Evolutionary conservation across 306 rosid genomes (phyloP), one percentile per base, ranked within the genome.

Genomic region (Mimosa pudica): DNA sequence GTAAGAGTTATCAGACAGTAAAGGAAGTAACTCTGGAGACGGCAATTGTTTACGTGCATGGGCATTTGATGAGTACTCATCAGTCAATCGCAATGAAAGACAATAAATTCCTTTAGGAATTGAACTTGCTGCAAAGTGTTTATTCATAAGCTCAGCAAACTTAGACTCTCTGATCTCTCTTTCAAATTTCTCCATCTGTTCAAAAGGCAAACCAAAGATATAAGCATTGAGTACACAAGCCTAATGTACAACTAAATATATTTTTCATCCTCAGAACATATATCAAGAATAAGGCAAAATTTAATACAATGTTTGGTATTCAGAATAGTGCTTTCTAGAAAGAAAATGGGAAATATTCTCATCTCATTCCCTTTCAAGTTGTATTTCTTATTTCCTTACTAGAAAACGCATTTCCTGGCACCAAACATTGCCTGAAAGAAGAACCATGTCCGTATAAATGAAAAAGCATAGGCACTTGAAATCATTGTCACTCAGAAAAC

Each of bases 51-150:
- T 96, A 54, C 99, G 97, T 10, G 99, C 98, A 80, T 91, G 97
- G 52, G 99, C 99, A 86, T 96, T 96, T 46, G 99, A 96, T 1
- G 99, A 93, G 82, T 96, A 96, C 87, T 96, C 99, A 89, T 96
- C 98, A 32, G 99, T 96, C 89, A 96, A 88, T 58, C 97, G 99
- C 86, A 96, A 89, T 73, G 99, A 90, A 60, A 96, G 90, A 80
- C 99, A 96, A 77, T 96, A 92, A 81, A 96, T 91, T 80, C 98
- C 97, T 86, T 91, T 96, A 71, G 99, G 99, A 79, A 96, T 42
- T 8, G 99, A 96, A 86, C 96, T 96, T 77, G 99, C 98, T 20
- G 97, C 99, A 57, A 91, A 93, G 83, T 96, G 99, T 81, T 93
- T 96, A 88, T 93, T 93, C 97, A 90, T 89, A 86, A 93, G 77